Evolutionary conservation across 2,329 filamentous ascomycete genomes (phyloP), one percentile per base, ranked within the genome.

Genomic region (Lojkania enalia): DNA sequence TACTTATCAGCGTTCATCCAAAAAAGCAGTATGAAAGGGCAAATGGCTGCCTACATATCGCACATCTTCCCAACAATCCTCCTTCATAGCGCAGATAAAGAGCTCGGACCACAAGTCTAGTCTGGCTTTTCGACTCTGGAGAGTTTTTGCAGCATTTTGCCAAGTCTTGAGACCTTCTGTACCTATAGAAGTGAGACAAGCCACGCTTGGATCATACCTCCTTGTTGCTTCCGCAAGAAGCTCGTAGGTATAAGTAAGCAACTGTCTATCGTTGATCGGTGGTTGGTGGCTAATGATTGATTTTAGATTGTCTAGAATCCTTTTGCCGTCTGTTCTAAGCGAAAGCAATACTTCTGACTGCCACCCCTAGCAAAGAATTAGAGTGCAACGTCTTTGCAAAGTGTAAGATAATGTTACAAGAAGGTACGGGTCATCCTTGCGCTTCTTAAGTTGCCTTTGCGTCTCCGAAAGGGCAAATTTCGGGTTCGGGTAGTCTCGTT

Each of bases 21-120:
- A 47, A 18, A 12, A 9, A 29, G 12, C 32, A 12, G 20, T 5
- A 19, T 3, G 20, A 7, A 15, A 35, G 3, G 15, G 4, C 15
- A n/a, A 31, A 33, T 4, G 7, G 20, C 12, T 19, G 55, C 61
- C 12, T 59, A 69, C 66, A 27, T 49, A 52, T 29, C 61, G 59
- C 21, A 60, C 65, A 52, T 69, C 64, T 27, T 67, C 64, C 66
- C 66, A 69, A 39, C 59, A 66, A 30, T 59, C 57, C 32, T 60
- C 57, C 14, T 50, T 48, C 51, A 64, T 57, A n/a, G 66, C 61
- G 32, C 39, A 48, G 13, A 48, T 47, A 18, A 63, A 66, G 11
- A 67, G 44, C 5, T 41, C 37, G 27, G 62, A 58, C 63, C 62
- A 67, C 4, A 65, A 20, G 3, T 59, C 51, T 30, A 57, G 45